Percentiles rank a stretch among this genome's conserved stretches.
Conservation (phyloP, 2,329 filamentous ascomycete genomes). For the Pseudomassariella vexata region DNA sequence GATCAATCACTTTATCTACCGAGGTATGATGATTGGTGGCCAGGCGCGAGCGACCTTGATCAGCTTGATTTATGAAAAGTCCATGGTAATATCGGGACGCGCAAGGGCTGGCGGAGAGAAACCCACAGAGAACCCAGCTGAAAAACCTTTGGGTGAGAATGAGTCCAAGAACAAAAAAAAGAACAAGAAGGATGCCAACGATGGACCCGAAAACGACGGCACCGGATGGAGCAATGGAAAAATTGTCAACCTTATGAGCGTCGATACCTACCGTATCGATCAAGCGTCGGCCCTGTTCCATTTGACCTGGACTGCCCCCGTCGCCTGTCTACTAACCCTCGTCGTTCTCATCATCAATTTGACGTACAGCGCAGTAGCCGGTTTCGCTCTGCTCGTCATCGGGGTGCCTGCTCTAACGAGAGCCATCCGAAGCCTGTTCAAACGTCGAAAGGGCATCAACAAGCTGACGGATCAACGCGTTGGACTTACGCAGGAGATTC, state of each 20-base stretch:
- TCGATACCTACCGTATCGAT: conserved; percentile 89
- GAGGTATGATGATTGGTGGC: conserved; percentile 86
- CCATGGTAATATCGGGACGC: conserved; percentile 80
- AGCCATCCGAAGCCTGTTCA: conserved; percentile 72
- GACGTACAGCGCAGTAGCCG: conserved; percentile 82
- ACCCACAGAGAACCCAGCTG: conserved; percentile 29
- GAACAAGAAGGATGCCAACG: conserved; percentile 30
- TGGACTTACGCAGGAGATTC: conserved; percentile 83
- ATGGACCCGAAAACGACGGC: conserved; percentile 49
- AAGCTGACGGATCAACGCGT: conserved; percentile 91
- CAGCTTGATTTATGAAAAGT: conserved; percentile 83
- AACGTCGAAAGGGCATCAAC: conserved; percentile 75
- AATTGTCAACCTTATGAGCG: conserved; percentile 90
- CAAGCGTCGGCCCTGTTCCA: conserved; percentile 86
- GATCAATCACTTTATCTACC: conserved; percentile 88
- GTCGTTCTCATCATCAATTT: conserved; percentile 79
- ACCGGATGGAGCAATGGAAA: conserved; percentile 88
- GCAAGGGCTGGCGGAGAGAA: conserved; percentile 72
- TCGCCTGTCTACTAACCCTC: conserved; percentile 73
- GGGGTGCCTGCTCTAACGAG: conserved; percentile 72
- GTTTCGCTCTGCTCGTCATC: conserved; percentile 76
- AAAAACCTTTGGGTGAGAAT: conserved; percentile 38
- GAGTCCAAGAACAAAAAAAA: conserved; percentile 32
- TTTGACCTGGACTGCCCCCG: conserved; percentile 80
- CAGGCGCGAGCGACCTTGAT: conserved; percentile 78